Evolutionary conservation across 2,329 filamentous ascomycete species (phyloP).

Genomic region (Pseudogymnoascus sp.): DNA sequence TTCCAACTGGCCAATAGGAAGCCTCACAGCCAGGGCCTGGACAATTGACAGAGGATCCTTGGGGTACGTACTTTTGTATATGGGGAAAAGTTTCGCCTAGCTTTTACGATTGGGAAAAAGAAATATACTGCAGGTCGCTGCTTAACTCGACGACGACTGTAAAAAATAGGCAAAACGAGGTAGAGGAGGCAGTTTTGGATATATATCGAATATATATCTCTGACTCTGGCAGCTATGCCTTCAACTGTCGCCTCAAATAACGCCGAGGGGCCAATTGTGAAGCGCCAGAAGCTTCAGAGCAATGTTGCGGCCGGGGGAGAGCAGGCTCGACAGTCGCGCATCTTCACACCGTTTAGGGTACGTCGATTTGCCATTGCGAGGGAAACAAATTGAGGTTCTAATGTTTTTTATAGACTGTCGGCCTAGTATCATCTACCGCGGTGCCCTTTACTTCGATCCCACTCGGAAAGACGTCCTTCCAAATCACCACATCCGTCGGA

Average conservation of each 20-base stretch:
- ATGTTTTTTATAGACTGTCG: conserved; percentile 61
- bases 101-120: conserved; percentile 6
- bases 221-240: conserved; percentile 33
- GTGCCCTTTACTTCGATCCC: conserved; percentile 87
- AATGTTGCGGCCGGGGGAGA: conserved; percentile 30
- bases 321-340: conserved; percentile 54
- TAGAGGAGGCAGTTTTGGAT: conserved; percentile 31
- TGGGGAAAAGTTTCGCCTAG: conserved; percentile 9
- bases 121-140: conserved; percentile 6
- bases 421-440: conserved; percentile 80
- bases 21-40: not conserved
- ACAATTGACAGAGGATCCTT: not conserved
- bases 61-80: not conserved
- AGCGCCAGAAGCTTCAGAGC: conserved; percentile 62
- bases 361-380: conserved; percentile 25
- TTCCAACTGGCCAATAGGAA: not conserved
- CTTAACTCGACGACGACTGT: conserved; percentile 8
- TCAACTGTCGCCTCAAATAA: conserved; percentile 34
- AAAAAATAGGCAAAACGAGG: conserved; percentile 19
- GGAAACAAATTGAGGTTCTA: conserved; percentile 13
- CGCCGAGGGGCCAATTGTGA: conserved; percentile 55
- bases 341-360: conserved; percentile 92
- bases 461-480: conserved; percentile 88
- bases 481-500: conserved; percentile 92
- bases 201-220: conserved; percentile 4